phyloP scores from a whole-genome alignment of 2,329 filamentous ascomycete species.

The Chrysosporium keratinophilum region DNA sequence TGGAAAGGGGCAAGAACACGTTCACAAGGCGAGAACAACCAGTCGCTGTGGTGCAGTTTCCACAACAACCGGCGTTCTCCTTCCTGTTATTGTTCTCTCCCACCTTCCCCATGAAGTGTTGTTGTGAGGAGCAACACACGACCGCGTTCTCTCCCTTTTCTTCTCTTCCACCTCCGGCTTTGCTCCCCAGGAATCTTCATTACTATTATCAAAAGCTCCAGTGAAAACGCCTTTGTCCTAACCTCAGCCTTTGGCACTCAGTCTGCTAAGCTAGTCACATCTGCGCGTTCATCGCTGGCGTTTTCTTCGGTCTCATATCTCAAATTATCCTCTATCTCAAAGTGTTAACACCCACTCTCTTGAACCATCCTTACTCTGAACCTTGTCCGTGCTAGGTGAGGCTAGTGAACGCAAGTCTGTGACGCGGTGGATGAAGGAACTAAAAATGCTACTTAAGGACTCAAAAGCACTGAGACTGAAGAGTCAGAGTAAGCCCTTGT shows the following conservation, averaged over 20 bases:
- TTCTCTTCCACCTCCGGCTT: neutral
- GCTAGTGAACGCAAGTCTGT: neutral
- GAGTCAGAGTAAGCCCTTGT: neutral
- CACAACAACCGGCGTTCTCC: neutral
- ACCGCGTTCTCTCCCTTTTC: neutral
- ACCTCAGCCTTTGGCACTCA: neutral
- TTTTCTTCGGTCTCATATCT: neutral
- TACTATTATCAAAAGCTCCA: neutral
- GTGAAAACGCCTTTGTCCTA: neutral
- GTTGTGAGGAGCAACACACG: neutral
- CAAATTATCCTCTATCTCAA: neutral
- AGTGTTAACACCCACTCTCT: neutral
- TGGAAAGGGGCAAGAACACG: neutral
- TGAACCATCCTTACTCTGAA: constrained; percentile 1
- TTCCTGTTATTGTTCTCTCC: neutral
- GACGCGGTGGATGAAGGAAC: neutral
- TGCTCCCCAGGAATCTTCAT: neutral
- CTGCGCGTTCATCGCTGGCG: neutral
- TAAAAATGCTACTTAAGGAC: neutral
- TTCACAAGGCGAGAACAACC: neutral
- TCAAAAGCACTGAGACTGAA: neutral
- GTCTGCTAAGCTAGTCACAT: neutral
- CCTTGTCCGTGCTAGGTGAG: neutral
- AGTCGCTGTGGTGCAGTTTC: neutral
- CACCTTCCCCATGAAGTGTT: constrained; percentile 5